Evolutionary conservation across 164 flowering plant genomes (phyloP), one percentile per base, ranked within the genome.

Genomic region (Umbilicus rupestris): DNA sequence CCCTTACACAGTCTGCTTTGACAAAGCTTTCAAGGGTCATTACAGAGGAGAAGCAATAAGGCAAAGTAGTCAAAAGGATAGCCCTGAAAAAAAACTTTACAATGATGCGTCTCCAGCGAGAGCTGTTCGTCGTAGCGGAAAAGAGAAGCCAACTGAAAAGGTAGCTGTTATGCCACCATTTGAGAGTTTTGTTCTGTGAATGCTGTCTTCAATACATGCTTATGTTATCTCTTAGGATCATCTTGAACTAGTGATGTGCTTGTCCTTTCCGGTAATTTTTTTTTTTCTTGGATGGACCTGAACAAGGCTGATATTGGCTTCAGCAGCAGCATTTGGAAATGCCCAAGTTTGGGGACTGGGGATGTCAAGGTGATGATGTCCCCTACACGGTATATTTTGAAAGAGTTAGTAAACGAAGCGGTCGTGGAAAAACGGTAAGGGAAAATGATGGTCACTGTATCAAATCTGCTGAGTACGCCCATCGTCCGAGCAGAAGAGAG

Each of bases 321-420:
- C 26, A 50, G 22, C 22, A 17, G 57, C 60, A 55, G 33, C 33
- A 16, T 55, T 55, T 16, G 16, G 60, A 55, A 5, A 33, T 55
- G 60, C 60, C 60, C 15, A 28, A 14, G 33, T 55, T 55, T 55
- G 60, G 60, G 35, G 60, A 28, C 2, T 55, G 60, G 60, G 60
- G 19, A 3, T 17, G 19, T 16, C 19, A 14, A 55, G 60, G 33
- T 28, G 60, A 26, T 14, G 60, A 14, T 26, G 33, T n/a, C 16
- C 60, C 29, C 3, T 55, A 55, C 16, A 55, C 60, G 3, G 33
- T 55, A 33, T 55, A 55, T 55, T 55, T 55, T 16, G 60, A 55
- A 11, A 55, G 19, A 28, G 60, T 55, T 55, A 33, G 60, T 30
- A 55, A 28, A 28, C 2, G 60, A 55, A 19, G 60, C 3, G 7